Evolutionary conservation across 768 basidiomycete species (phyloP), one percentile per base, ranked within the genome.

Genomic region (Sporobolomyces roseus): DNA sequence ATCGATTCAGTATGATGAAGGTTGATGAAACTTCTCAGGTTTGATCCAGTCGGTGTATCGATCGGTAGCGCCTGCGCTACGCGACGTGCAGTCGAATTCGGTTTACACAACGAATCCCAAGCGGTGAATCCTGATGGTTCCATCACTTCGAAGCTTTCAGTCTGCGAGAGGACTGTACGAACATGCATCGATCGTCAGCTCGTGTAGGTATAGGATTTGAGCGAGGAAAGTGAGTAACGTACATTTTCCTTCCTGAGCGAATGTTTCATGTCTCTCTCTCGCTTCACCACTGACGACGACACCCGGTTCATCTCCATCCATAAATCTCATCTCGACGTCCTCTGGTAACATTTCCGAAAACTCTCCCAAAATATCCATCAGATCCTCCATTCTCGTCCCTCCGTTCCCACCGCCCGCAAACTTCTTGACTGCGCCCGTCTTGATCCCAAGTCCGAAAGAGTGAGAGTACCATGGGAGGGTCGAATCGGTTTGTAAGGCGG

Each of bases 1-100:
- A 78, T 78, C 25, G 75, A 41, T 1, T 36, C 50, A 2, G 25
- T 21, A 36, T 79, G 78, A 56, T 77, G 70, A 21, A 74, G 55
- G 41, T 79, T 52, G 68, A 80, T 78, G 35, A 68, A 74, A 41
- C 74, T 71, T 9, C 1, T 49, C 41, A 54, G 48, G 41, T 19
- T 61, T n/a, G 45, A 16, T 36, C 46, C 45, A 7, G 1, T 46
- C 52, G 54, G 74, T 14, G 33, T 51, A 61, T 59, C 69, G 50
- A 38, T 64, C 17, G 46, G 52, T 21, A 52, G 38, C 2, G 25
- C n/a, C 21, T 59, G 43, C 0, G 63, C 61, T 21, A 49, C 25
- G 5, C 61, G 38, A 0, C 76, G 67, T 1, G 75, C 58, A 27
- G 73, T 58, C 12, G 76, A 75, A 43, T 72, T 54, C 33, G 65